Evolutionary conservation across 129 eudicot genomes (phyloP).

Genomic region (Lactuca sativa): DNA sequence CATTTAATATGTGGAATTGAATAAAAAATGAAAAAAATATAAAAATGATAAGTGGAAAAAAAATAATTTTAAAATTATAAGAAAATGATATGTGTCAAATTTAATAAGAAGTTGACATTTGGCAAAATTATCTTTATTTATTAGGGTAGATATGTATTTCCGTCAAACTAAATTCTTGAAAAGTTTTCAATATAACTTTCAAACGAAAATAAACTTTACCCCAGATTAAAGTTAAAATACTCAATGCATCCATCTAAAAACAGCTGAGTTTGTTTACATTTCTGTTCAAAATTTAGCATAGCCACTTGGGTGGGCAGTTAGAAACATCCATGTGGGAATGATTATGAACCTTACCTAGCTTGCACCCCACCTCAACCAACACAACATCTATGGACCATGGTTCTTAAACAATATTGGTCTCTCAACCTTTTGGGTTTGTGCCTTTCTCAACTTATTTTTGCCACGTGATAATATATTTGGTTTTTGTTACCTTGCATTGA

Average conservation of each 20-base stretch:
- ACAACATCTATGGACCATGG: constrained; percentile 25
- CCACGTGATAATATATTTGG: constrained; percentile 26
- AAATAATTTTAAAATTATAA: too few species aligned
- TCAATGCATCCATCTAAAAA: constrained; percentile 3
- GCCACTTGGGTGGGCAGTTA: constrained; percentile 29
- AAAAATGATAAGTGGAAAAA: too few species aligned
- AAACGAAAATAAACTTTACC: neutral
- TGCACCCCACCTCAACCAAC: constrained; percentile 32
- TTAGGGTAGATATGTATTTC: neutral
- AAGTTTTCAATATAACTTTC: too few species aligned
- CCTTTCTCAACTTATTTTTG: constrained; percentile 22
- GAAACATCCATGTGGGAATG: constrained; percentile 35
- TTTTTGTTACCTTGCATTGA: constrained; percentile 6
- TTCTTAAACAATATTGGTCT: constrained; percentile 6
- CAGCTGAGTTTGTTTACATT: neutral
- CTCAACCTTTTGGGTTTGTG: constrained; percentile 16
- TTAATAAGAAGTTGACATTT: too few species aligned
- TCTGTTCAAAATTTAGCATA: constrained; percentile 2
- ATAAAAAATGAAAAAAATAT: too few species aligned
- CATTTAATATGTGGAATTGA: too few species aligned
- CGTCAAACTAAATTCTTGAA: neutral
- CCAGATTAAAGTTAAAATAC: neutral
- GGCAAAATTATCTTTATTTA: too few species aligned
- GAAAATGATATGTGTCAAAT: too few species aligned
- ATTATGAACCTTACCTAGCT: constrained; percentile 22